Percentiles rank a stretch among this genome's conserved stretches.
Evolutionary conservation across 208 protist species (phyloP).

Genomic region (Strigomonas culicis): DNA sequence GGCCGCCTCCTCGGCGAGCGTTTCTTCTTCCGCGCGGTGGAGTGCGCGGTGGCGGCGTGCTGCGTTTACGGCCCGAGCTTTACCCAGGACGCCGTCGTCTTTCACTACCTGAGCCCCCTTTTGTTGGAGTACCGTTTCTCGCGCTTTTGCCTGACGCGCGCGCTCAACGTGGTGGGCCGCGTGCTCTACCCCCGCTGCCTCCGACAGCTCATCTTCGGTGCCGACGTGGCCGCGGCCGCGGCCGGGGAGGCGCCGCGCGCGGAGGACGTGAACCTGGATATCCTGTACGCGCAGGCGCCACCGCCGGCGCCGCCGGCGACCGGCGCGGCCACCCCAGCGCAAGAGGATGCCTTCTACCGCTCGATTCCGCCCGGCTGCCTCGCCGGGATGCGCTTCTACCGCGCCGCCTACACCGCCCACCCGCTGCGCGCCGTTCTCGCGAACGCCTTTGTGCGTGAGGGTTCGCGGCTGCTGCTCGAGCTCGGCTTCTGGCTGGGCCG

Average conservation of each 20-base stretch:
- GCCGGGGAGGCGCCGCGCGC: not conserved
- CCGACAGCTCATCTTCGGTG: slow-evolving; percentile 8
- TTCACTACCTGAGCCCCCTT: slow-evolving; percentile 43
- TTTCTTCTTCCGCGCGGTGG: slow-evolving; percentile 39
- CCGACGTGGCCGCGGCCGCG: not conserved
- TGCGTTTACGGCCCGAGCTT: slow-evolving; percentile 23
- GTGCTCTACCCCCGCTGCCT: slow-evolving; percentile 34
- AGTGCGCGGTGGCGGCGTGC: slow-evolving; percentile 44
- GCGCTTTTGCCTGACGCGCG: slow-evolving; percentile 42
- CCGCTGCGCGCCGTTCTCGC: slow-evolving; percentile 38
- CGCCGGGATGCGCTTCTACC: slow-evolving; percentile 46
- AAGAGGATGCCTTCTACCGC: slow-evolving; percentile 12
- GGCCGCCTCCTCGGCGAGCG: slow-evolving; percentile 27
- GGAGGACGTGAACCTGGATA: slow-evolving; percentile 5
- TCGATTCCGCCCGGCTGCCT: slow-evolving; percentile 29
- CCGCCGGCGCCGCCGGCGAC: not conserved
- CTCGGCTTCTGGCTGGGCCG: slow-evolving; percentile 30
- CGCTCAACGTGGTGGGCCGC: slow-evolving; percentile 18
- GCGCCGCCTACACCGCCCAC: slow-evolving; percentile 29
- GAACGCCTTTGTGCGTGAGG: slow-evolving; percentile 38
- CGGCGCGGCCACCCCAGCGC: not conserved
- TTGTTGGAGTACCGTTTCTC: slow-evolving; percentile 63
- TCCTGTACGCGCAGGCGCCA: slow-evolving; percentile 6
- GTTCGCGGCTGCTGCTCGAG: slow-evolving; percentile 34
- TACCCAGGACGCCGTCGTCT: slow-evolving; percentile 46